Percentiles rank a stretch among this genome's conserved stretches.
phyloP scores from a whole-genome alignment of 768 basidiomycete genomes.

The Phanerochaete carnosa region DNA sequence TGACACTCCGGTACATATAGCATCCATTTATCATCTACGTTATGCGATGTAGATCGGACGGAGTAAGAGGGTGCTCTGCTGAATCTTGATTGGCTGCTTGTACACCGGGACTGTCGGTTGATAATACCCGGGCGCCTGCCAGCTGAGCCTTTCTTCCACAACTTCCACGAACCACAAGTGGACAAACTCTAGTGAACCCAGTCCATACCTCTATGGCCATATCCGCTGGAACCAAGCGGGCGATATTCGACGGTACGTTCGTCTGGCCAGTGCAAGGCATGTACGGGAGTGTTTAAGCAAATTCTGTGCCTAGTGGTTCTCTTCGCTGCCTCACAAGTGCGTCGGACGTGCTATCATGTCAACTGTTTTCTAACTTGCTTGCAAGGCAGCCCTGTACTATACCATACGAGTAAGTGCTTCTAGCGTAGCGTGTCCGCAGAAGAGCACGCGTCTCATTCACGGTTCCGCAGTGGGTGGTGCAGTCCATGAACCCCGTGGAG shows the following conservation, averaged over 20 bases:
- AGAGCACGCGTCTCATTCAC: background rate
- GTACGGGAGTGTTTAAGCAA: background rate
- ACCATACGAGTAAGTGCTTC: slow-evolving; percentile 56
- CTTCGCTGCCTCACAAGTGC: slow-evolving; percentile 49
- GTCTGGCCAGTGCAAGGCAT: background rate
- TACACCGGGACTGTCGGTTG: no score
- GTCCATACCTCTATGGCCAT: no score
- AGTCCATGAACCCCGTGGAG: slow-evolving; percentile 39
- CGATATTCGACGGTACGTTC: slow-evolving; percentile 25
- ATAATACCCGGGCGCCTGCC: background rate
- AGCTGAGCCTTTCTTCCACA: background rate
- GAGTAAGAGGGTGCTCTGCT: no score
- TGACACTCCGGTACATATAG: no score
- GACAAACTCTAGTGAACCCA: no score
- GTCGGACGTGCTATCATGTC: slow-evolving; percentile 12
- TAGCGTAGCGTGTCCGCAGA: background rate
- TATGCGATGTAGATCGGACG: no score
- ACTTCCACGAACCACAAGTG: background rate
- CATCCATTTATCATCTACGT: no score
- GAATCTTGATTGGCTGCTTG: no score
- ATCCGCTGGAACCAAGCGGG: slow-evolving; percentile 20
- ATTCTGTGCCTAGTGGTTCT: slow-evolving; percentile 33
- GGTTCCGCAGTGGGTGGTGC: slow-evolving; percentile 59
- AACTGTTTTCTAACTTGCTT: background rate
- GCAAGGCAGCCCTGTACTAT: slow-evolving; percentile 77